Evolutionary conservation across 2,329 filamentous ascomycete species (phyloP).

Genomic region (Penicillium psychrosexuale): DNA sequence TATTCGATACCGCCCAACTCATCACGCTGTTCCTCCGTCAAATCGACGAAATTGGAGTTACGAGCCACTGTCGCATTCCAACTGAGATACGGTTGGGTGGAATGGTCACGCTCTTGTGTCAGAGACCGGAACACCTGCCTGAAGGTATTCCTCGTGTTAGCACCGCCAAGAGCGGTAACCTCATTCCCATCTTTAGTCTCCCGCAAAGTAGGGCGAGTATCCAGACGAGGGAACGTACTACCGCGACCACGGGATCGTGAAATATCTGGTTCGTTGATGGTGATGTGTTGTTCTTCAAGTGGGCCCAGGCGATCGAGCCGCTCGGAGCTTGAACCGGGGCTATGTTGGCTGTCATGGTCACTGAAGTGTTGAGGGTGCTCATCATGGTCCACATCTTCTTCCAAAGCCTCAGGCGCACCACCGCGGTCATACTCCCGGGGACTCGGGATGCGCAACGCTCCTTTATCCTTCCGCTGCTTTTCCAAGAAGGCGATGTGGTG

Average conservation of each 20-base stretch:
- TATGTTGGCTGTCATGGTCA: constrained; percentile 13
- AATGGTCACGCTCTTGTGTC: constrained; percentile 38
- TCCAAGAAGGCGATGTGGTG: constrained; percentile 87
- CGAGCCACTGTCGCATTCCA: constrained; percentile 89
- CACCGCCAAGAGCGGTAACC: constrained; percentile 22
- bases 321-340: constrained; percentile 10
- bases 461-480: constrained; percentile 72
- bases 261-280: constrained; percentile 48
- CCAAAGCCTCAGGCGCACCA: constrained; percentile 62
- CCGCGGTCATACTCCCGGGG: constrained; percentile 87
- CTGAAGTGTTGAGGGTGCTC: constrained; percentile 22
- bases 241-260: constrained; percentile 33
- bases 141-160: constrained; percentile 32
- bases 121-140: constrained; percentile 35
- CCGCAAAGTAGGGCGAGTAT: constrained; percentile 35
- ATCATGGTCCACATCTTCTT: constrained; percentile 45
- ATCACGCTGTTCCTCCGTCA: constrained; percentile 87
- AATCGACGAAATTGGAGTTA: constrained; percentile 86
- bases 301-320: constrained; percentile 24
- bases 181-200: constrained; percentile 33
- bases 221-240: constrained; percentile 39
- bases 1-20: constrained; percentile 97
- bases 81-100: constrained; percentile 81
- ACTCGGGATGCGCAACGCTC: constrained; percentile 81
- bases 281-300: constrained; percentile 43